Conservation (phyloP, 441 rosid genomes). For the Populus hybrid region DNA sequence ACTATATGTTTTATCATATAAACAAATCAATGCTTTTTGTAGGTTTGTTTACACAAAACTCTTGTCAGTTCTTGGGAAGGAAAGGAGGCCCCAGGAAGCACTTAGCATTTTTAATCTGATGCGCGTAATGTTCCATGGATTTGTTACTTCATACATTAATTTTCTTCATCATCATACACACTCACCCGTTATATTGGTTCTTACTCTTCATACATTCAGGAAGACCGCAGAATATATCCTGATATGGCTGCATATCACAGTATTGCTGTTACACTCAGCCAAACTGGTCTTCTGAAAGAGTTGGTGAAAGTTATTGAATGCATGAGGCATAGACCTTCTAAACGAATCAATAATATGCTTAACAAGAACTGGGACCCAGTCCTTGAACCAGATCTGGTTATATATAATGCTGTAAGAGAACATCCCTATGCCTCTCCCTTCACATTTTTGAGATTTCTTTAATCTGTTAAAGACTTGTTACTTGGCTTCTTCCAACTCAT, state of each 20-base stretch:
- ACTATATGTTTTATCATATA: not conserved
- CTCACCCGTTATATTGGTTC: slow-evolving; percentile 16
- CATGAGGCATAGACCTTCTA: slow-evolving; percentile 72
- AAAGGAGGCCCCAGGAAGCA: slow-evolving; percentile 69
- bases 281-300: slow-evolving; percentile 73
- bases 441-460: not conserved
- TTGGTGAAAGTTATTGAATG: slow-evolving; percentile 61
- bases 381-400: slow-evolving; percentile 84
- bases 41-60: slow-evolving; percentile 97
- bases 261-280: slow-evolving; percentile 82
- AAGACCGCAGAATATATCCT: slow-evolving; percentile 71
- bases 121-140: slow-evolving; percentile 54
- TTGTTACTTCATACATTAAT: slow-evolving; percentile 6
- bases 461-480: not conserved
- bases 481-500: slow-evolving; percentile 11
- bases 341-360: slow-evolving; percentile 36
- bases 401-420: slow-evolving; percentile 85
- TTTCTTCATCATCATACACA: not conserved
- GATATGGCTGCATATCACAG: slow-evolving; percentile 88
- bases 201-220: slow-evolving; percentile 43
- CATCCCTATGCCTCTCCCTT: slow-evolving; percentile 12
- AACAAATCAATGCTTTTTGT: slow-evolving; percentile 21
- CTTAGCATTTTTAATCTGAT: slow-evolving; percentile 59
- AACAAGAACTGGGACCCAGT: slow-evolving; percentile 72
- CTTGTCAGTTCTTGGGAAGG: slow-evolving; percentile 74